Evolutionary conservation across 768 basidiomycete genomes (phyloP), one percentile per base, ranked within the genome.

Genomic region (Myochromella boudieri): DNA sequence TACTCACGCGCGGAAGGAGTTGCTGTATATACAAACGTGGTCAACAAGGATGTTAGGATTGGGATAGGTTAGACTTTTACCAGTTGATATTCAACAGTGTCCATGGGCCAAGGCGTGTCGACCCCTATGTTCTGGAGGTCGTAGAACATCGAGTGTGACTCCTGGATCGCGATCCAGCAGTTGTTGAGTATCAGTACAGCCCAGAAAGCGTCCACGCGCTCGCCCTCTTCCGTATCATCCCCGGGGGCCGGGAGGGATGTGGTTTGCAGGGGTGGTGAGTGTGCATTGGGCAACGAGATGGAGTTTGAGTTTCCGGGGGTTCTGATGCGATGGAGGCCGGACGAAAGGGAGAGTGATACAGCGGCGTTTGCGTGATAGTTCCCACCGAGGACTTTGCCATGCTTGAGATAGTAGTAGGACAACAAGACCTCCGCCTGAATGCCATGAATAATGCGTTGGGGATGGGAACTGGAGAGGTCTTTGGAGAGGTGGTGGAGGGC

Each of bases 371-470:
- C 70, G 45, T 74, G 74, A 52, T 80, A 82, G 34, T 67, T 68
- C 1, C 78, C 83, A 68, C 51, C 54, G 57, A 80, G 60, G 6
- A 67, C 57, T 14, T 77, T 67, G 24, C 72, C 75, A 17, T 68
- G 64, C 40, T 66, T 66, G 42, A 80, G 71, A 60, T 78, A 78
- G 55, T 78, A 82, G 42, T 69, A 68, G 0, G 78, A 69, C 21
- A 85, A 65, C 11, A 85, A 66, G 1, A 84, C 63, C 39, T 82
- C 76, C 0, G 75, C 65, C 49, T 80, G 78, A 14, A 81, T 64
- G 17, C 67, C 60, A 17, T 77, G 68, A 20, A 78, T 52, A 11
- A 72, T 66, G 41, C 50, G 57, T 7, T 65, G 61, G 20, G 70
- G 68, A 17, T 77, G 76, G 12, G 68, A 68, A 14, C 66, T 63